Evolutionary conservation across 2,329 filamentous ascomycete genomes (phyloP), one percentile per base, ranked within the genome.

Genomic region (Orbilia quercus): DNA sequence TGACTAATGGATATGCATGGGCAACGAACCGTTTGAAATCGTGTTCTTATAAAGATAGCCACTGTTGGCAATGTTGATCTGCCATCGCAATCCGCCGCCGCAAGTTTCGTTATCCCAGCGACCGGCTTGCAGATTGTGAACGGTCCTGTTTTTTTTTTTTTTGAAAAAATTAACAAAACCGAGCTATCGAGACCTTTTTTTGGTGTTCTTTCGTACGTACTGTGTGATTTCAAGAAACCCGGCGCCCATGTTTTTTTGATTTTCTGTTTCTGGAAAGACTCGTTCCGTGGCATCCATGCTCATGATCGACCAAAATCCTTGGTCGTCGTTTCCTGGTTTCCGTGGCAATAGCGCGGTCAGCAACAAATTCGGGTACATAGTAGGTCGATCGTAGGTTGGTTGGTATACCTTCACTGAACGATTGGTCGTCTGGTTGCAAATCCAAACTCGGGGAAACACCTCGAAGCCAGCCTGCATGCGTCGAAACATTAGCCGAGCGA

Each of bases 31-130:
- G 75, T 87, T 87, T 11, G 84, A 85, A 74, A 87, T 84, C 25
- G 83, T 82, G 76, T 87, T 87, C 75, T 87, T 87, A 76, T 85
- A 87, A 59, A 81, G 80, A 76, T 83, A 87, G 1, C 91, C 91
- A 64, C 84, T 86, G 81, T 92, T 92, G 81, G 89, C 90, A 14
- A 86, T 84, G 82, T 89, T 93, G 74, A 96, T 90, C 82, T 96
- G 92, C 92, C 92, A 96, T 75, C 89, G 87, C 75, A 96, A 81
- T 11, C 92, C 92, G 53, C 92, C 92, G 51, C 82, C 83, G 80
- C 92, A 96, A 0, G 83, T 84, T 0, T 83, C 82, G 1, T 81
- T 82, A 76, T 95, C 88, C 89, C 91, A 94, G n/a, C 91, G 86
- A 18, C 81, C 81, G 1, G 86, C 87, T 78, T 92, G 91, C 55